phyloP scores from a whole-genome alignment of 2,329 filamentous ascomycete species.

The Stemphylium beticola region DNA sequence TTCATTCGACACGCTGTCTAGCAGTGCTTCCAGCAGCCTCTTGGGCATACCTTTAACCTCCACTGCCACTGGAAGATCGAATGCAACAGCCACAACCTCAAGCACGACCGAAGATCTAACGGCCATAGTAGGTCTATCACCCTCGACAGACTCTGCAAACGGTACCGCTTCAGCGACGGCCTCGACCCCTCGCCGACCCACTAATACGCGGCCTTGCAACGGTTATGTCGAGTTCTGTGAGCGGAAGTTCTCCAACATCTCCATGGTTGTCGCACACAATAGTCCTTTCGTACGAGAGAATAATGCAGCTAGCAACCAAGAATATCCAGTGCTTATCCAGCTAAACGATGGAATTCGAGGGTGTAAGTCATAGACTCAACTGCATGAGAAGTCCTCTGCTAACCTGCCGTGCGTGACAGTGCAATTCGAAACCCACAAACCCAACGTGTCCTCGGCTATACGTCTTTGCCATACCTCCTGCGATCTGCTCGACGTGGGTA shows the following conservation, averaged over 20 bases:
- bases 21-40: background rate
- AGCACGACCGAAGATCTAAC: constrained; percentile 21
- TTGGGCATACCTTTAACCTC: constrained; percentile 6
- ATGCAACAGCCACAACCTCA: constrained; percentile 18
- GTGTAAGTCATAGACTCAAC: constrained; percentile 24
- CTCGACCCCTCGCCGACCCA: constrained; percentile 16
- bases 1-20: background rate
- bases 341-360: constrained; percentile 46
- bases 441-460: constrained; percentile 63
- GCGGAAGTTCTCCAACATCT: constrained; percentile 43
- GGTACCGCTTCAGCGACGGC: constrained; percentile 17
- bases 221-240: constrained; percentile 44
- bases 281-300: constrained; percentile 39
- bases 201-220: constrained; percentile 44
- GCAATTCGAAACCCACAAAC: constrained; percentile 64
- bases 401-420: constrained; percentile 48
- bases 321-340: constrained; percentile 34
- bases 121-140: constrained; percentile 25
- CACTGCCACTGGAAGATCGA: constrained; percentile 14
- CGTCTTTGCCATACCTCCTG: constrained; percentile 84
- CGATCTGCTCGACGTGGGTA: constrained; percentile 79
- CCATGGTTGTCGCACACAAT: constrained; percentile 47
- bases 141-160: constrained; percentile 16
- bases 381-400: background rate
- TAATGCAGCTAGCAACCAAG: constrained; percentile 46